Base-by-base conservation (phyloP, 2,329 filamentous ascomycete species). In the Xylariales sp. region DNA sequence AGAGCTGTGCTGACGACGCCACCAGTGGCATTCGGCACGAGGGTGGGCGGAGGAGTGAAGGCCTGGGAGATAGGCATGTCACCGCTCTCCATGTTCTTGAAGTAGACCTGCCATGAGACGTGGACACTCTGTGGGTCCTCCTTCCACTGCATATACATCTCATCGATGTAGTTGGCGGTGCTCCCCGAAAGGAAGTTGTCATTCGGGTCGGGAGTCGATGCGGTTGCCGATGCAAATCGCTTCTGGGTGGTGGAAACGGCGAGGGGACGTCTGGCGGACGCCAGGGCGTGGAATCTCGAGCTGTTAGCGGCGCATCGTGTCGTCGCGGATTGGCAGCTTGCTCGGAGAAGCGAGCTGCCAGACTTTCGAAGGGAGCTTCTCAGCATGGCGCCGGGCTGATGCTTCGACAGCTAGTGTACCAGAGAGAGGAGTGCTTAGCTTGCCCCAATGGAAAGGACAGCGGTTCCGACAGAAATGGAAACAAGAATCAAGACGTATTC, bases 111-210 rank as follows among this genome's bases (percentile, higher is more conserved):
- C 93, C 93, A 98, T 63, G 93, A 98, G 55, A 95, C 77, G 67
- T 98, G 93, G 42, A 98, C 93, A 60, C 88, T 95, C 55, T 81
- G 78, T 37, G 93, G 90, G 55, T 98, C 89, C 48, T 86, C 75
- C 69, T 91, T 95, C 93, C 93, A 98, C 62, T 90, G 83, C 72
- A 96, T 74, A 69, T 98, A 98, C 93, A 98, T 98, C 74, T 96
- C 93, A 66, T 98, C 93, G 62, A 98, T 88, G 71, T 98, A 98
- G 72, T 95, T 96, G 67, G 93, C 93, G 44, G 91, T 93, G 73
- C 88, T 97, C 51, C 93, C 93, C 47, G 89, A 88, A 45, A 98
- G 78, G 76, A 98, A 98, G 69, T 83, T 95, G 68, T 98, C 93
- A 65, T 86, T 95, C 49, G 90, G 80, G 61, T 95, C 88, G 47